Conservation (phyloP, 2,329 filamentous ascomycete species). For the Xylariaceae sp. region DNA sequence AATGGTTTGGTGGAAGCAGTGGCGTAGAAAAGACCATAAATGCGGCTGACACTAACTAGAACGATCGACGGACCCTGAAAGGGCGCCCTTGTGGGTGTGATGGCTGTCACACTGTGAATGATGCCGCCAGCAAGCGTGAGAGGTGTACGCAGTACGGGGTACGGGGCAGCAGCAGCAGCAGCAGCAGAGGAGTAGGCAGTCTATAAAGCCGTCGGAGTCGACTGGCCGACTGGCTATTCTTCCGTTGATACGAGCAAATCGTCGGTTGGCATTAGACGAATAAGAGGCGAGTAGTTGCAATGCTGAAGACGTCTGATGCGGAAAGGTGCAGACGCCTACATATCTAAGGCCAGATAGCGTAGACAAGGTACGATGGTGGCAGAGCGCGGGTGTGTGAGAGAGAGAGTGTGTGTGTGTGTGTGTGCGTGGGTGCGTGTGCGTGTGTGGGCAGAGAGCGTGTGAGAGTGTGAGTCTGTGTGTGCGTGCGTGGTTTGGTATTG, state of each 20-base stretch:
- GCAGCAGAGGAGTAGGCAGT: conserved; percentile 8
- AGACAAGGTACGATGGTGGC: conserved; percentile 1
- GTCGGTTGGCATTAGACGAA: conserved; percentile 9
- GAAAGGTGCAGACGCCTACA: conserved; percentile 16
- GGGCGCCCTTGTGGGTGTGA: conserved; percentile 3
- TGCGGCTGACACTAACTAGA: conserved; percentile 21
- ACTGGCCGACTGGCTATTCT: not conserved
- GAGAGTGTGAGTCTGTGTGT: not conserved
- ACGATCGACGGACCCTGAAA: conserved; percentile 11
- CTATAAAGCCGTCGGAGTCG: conserved; percentile 8
- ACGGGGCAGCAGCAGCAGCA: not conserved
- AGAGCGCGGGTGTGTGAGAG: not conserved
- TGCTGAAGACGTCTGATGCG: conserved; percentile 13
- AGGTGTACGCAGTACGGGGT: not conserved
- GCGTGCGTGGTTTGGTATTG: not conserved
- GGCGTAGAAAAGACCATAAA: conserved; percentile 11
- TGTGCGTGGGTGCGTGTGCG: no score
- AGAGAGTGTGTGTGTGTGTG: no score
- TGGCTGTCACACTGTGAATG: conserved; percentile 2
- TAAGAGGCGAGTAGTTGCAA: conserved; percentile 9
- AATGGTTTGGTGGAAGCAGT: conserved; percentile 13
- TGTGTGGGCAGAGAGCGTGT: no score
- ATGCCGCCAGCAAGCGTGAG: conserved; percentile 9
- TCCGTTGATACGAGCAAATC: conserved; percentile 7
- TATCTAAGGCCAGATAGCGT: conserved; percentile 12